These are phyloP conservation scores for Scleroderma citrinum DNA, from an alignment of 768 basidiomycete species.

Conservation along the genomic window DNA sequence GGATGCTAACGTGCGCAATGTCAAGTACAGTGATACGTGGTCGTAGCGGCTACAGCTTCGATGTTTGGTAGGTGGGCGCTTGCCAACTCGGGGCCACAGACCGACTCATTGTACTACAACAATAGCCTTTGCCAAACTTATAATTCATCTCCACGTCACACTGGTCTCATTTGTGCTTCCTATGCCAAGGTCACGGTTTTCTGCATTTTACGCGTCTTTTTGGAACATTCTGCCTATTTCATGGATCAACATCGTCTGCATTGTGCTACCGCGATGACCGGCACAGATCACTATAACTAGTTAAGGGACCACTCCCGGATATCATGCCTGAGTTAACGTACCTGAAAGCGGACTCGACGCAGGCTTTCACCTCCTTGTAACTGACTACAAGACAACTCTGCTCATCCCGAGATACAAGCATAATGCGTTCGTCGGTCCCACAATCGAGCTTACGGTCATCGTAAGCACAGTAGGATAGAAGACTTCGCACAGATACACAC, in stretches of 20 bases:
- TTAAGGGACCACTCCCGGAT: not conserved
- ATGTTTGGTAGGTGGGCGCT: too few species aligned
- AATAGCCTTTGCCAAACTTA: too few species aligned
- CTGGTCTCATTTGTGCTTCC: not conserved
- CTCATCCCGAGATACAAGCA: constrained; percentile 93
- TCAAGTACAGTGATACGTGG: too few species aligned
- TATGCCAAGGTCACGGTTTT: too few species aligned
- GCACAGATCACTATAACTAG: constrained; percentile 41
- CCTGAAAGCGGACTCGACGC: constrained; percentile 81
- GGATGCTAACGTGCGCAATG: too few species aligned
- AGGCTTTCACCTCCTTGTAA: constrained; percentile 86
- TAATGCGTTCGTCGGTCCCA: constrained; percentile 88
- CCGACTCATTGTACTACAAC: too few species aligned
- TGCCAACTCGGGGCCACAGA: too few species aligned
- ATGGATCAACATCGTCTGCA: constrained; percentile 10
- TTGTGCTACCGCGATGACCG: constrained; percentile 17
- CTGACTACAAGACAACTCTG: constrained; percentile 93
- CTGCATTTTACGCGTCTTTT: constrained; percentile 52
- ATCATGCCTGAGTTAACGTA: constrained; percentile 32
- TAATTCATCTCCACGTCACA: too few species aligned
- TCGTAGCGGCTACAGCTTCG: too few species aligned
- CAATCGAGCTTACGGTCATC: constrained; percentile 67
- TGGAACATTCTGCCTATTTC: constrained; percentile 69
- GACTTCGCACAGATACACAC: constrained; percentile 38
- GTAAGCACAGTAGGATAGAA: not conserved